Evolutionary conservation across 345 rosid species (phyloP), one percentile per base, ranked within the genome.

Genomic region (Mercurialis annua): DNA sequence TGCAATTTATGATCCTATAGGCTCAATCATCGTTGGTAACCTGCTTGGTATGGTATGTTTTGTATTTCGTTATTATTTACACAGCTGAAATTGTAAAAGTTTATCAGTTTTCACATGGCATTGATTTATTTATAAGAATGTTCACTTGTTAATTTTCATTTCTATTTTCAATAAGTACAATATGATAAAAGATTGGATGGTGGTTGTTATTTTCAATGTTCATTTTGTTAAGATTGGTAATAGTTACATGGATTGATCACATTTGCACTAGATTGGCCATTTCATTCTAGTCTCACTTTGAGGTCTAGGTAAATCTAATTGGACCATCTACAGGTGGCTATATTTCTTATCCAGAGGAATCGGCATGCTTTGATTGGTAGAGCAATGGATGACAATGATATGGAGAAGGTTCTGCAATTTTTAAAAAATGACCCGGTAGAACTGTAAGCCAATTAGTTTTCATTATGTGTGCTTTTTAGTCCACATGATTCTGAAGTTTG

Each of bases 291-390:
- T 27, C 60, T 48, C 31, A 49, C 10, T 48, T 48, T 48, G 20
- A 48, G 29, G 2, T 64, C n/a, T n/a, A 23, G 36, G 12, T 21
- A 51, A 24, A 21, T 52, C 67, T 14, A 47, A 14, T 34, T 56
- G 34, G 57, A 65, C 64, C 11, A 42, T 31, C 34, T 58, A 3
- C 68, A 93, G 98, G 98, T 93, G 54, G 98, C 98, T 31, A 86
- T 93, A 74, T 93, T 93, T 86, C 96, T 93, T 69, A 93, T 93
- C 74, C 98, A 93, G 80, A 86, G 98, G 73, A 93, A 93, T 64
- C 86, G 98, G 42, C 98, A 93, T 82, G 94, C 98, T 57, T 77
- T 93, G 86, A 89, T 93, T 73, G 98, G 98, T 33, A 84, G 98
- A 81, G 98, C 98, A 78, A 93, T 93, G 79, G 98, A 93, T 81